Base-by-base conservation (phyloP, 441 rosid species). In the Gossypium schwendimanii region DNA sequence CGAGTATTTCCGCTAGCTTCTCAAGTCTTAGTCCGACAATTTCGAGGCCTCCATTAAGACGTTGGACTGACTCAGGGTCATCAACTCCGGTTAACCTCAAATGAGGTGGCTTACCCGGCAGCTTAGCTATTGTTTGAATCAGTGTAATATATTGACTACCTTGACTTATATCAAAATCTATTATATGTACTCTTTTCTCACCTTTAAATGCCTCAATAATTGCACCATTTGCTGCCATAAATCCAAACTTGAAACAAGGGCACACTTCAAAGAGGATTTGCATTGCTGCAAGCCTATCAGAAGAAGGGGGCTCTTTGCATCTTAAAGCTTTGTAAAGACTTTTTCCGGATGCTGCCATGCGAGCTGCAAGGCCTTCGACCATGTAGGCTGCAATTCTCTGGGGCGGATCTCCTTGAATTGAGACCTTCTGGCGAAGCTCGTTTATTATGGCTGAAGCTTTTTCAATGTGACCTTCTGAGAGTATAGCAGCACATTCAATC, bases 291-390 rank as follows among this genome's bases (percentile, higher is more conserved):
- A 96, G 96, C 81, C 98, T 86, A 77, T 96, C 95, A 57, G 84
- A 84, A 20, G 97, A 86, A 70, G 99, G 99, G 70, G 99, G 97
- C 82, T 91, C 99, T 81, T 96, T 96, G 89, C 99, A 96, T 82
- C 85, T 96, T 75, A 96, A 79, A 64, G 98, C 88, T 82, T 78
- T 90, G 78, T 96, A 96, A 5, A 96, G 87, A 63, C 69, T 88
- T 73, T 85, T 96, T n/a, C 98, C 99, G 15, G 99, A 93, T 23
- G 86, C 81, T 77, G 98, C 97, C 91, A 96, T 84, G 71, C 95
- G 89, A 66, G 99, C 99, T 21, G 92, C 99, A 69, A 96, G 88
- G 58, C 99, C 98, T 87, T 96, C 99, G 0, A 91, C 93, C 98
- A 93, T 91, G 87, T 96, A 96, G 59, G 99, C 99, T 0, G 98